Conservation (phyloP, 495 filamentous ascomycete genomes). For the Chaetomidium leptoderma region DNA sequence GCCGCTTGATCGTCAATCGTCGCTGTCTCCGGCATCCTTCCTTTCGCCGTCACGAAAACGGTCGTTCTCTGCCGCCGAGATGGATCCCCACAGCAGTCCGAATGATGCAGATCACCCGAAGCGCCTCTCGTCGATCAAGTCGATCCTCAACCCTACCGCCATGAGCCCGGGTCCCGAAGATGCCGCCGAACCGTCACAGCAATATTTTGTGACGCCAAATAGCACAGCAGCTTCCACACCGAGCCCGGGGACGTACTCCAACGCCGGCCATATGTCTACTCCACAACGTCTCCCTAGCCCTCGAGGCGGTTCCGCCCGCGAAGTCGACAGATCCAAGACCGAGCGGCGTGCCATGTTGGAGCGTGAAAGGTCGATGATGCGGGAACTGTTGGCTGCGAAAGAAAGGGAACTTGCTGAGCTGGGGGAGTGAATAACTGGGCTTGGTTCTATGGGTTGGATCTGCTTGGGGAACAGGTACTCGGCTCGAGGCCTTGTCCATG, state of each 20-base stretch:
- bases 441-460: background rate
- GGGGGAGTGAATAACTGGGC: slow-evolving; percentile 17
- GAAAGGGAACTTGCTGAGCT: slow-evolving; percentile 75
- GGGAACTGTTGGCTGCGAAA: slow-evolving; percentile 67
- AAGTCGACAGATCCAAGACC: slow-evolving; percentile 52
- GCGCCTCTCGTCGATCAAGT: slow-evolving; percentile 73
- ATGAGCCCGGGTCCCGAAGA: slow-evolving; percentile 24
- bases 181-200: slow-evolving; percentile 25
- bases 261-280: background rate
- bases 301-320: slow-evolving; percentile 37
- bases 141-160: slow-evolving; percentile 65
- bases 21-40: slow-evolving; percentile 49
- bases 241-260: slow-evolving; percentile 36
- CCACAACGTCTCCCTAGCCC: slow-evolving; percentile 7
- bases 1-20: slow-evolving; percentile 44
- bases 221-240: slow-evolving; percentile 32
- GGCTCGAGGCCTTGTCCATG: too few species aligned
- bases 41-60: slow-evolving; percentile 59
- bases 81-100: slow-evolving; percentile 33
- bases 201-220: slow-evolving; percentile 35
- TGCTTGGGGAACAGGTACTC: too few species aligned
- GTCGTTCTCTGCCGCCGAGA: slow-evolving; percentile 56
- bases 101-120: slow-evolving; percentile 41
- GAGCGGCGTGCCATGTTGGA: slow-evolving; percentile 64
- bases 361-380: slow-evolving; percentile 72